phyloP scores from a whole-genome alignment of 495 filamentous ascomycete genomes.

The Thermothielavioides terrestris region DNA sequence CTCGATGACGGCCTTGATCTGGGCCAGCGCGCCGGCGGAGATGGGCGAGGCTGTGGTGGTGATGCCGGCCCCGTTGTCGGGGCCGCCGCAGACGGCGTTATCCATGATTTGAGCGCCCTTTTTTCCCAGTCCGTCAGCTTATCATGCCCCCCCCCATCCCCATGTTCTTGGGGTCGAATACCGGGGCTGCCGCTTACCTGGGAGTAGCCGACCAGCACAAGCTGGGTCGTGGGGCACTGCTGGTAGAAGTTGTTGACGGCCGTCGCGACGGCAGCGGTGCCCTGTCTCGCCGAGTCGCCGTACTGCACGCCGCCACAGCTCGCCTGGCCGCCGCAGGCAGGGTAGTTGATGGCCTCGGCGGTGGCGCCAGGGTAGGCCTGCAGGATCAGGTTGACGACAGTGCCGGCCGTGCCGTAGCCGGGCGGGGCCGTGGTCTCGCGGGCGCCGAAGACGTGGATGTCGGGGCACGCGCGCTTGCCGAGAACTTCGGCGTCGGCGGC shows the following conservation, averaged over 20 bases:
- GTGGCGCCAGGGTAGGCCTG: constrained; percentile 47
- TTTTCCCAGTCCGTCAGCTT: not conserved
- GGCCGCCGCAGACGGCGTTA: constrained; percentile 52
- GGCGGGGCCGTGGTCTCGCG: constrained; percentile 52
- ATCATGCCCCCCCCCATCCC: no score
- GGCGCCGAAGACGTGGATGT: constrained; percentile 54
- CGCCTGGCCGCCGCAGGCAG: constrained; percentile 42
- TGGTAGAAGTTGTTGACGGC: constrained; percentile 46
- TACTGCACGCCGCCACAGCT: constrained; percentile 45
- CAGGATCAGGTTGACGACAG: constrained; percentile 46
- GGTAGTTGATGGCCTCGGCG: constrained; percentile 44
- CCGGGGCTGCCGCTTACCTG: constrained; percentile 36
- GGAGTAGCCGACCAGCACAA: constrained; percentile 58
- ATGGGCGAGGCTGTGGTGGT: constrained; percentile 29
- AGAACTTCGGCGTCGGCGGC: constrained; percentile 3
- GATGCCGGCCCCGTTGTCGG: constrained; percentile 26
- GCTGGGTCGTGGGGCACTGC: constrained; percentile 45
- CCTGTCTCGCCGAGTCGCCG: constrained; percentile 42
- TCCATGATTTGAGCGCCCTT: constrained; percentile 59
- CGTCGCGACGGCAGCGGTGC: constrained; percentile 44
- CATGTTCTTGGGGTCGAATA: constrained; percentile 3
- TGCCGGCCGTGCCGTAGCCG: constrained; percentile 47
- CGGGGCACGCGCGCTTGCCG: constrained; percentile 34
- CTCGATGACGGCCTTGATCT: constrained; percentile 49
- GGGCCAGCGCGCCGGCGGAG: constrained; percentile 34